Evolutionary conservation across 345 rosid genomes (phyloP).

Genomic region (Noccaea bulbosa): DNA sequence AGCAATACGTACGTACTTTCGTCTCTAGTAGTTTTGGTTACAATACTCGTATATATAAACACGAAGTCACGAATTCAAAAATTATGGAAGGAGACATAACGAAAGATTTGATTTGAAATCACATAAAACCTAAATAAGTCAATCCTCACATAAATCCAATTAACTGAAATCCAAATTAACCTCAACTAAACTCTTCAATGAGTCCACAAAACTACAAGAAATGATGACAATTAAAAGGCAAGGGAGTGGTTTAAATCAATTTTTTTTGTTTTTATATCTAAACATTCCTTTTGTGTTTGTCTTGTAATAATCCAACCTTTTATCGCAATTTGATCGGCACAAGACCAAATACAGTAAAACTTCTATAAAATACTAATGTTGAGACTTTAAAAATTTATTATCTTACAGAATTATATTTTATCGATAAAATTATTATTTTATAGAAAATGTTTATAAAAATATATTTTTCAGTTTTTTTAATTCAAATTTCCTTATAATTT

Average conservation of each 20-base stretch:
- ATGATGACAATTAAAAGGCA: constrained; percentile 45
- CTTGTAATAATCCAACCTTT: constrained; percentile 35
- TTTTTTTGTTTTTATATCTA: constrained; percentile 23
- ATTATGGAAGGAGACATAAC: constrained; percentile 23
- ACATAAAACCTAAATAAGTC: constrained; percentile 14
- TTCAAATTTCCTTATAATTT: too few relatives aligned
- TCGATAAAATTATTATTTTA: too few relatives aligned
- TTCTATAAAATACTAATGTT: too few relatives aligned
- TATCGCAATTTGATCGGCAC: constrained; percentile 21
- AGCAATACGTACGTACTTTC: not conserved
- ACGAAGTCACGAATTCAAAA: not conserved
- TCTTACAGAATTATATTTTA: too few relatives aligned
- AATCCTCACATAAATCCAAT: constrained; percentile 36
- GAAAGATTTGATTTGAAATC: constrained; percentile 36
- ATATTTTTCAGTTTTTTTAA: too few relatives aligned
- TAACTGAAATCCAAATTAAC: constrained; percentile 39
- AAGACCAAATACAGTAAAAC: constrained; percentile 22
- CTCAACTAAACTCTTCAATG: constrained; percentile 44
- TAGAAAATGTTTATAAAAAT: too few relatives aligned
- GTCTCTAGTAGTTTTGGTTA: constrained; percentile 16
- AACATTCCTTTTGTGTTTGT: constrained; percentile 45
- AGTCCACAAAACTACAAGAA: constrained; percentile 42
- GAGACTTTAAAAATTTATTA: too few relatives aligned
- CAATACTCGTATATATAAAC: constrained; percentile 23
- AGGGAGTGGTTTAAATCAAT: constrained; percentile 44